Conservation (phyloP, 176 grass and related monocot species). For the Oryza rufipogon region DNA sequence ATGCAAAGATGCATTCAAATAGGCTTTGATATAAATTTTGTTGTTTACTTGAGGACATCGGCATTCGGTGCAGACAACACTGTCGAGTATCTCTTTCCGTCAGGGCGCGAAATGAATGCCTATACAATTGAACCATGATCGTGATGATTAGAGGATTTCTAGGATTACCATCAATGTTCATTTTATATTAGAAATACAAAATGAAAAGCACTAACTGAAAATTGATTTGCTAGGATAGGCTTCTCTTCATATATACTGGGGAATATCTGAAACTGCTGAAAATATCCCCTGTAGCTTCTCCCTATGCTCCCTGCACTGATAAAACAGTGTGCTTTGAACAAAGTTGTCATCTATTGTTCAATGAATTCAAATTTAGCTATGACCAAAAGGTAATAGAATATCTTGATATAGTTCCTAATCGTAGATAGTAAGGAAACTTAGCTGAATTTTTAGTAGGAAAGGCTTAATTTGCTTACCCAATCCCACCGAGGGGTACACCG, state of each 20-base stretch:
- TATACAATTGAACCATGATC: conserved; percentile 36
- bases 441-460: not conserved
- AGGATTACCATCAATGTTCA: not conserved
- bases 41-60: conserved; percentile 61
- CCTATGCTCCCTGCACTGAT: conserved; percentile 89
- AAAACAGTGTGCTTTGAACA: not conserved
- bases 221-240: conserved; percentile 81
- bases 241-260: conserved; percentile 72
- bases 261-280: conserved; percentile 94
- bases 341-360: conserved; percentile 8
- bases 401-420: no score
- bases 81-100: conserved; percentile 68
- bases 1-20: not conserved
- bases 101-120: conserved; percentile 71
- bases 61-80: conserved; percentile 64
- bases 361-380: conserved; percentile 8
- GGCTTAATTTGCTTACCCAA: conserved; percentile 57
- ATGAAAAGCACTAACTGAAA: conserved; percentile 65
- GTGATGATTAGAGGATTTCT: not conserved
- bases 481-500: conserved; percentile 70
- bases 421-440: not conserved
- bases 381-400: no score
- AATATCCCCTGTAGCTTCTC: conserved; percentile 94
- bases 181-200: not conserved
- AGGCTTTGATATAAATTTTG: not conserved